Conservation (phyloP, 352 stramenopile species). For the Phytophthora macrochlamydospora region DNA sequence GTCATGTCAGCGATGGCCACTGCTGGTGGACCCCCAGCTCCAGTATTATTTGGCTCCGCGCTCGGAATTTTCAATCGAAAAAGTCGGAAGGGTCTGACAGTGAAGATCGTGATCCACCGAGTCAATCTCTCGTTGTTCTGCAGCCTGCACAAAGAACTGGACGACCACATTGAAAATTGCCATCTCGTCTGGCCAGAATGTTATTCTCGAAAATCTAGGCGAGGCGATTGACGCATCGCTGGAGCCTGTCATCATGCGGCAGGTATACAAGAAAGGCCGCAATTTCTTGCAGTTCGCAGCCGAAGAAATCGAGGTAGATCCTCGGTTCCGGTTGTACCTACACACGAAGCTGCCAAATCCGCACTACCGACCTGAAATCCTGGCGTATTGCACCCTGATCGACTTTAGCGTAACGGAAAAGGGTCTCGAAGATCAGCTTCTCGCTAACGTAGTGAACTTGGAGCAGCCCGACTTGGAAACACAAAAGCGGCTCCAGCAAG, state of each 20-base stretch:
- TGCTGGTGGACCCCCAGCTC: constrained; percentile 91
- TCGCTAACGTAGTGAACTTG: constrained; percentile 89
- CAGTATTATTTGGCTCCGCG: constrained; percentile 89
- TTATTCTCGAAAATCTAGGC: constrained; percentile 92
- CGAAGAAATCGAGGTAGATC: constrained; percentile 91
- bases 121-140: constrained; percentile 63
- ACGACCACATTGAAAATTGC: constrained; percentile 73
- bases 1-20: constrained; percentile 86
- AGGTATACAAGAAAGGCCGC: constrained; percentile 88
- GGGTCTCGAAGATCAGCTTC: constrained; percentile 90
- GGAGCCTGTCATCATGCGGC: constrained; percentile 89
- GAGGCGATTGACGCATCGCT: constrained; percentile 88
- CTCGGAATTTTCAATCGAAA: constrained; percentile 45
- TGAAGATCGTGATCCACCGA: constrained; percentile 3
- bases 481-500: constrained; percentile 88
- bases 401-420: constrained; percentile 94
- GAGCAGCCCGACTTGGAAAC: constrained; percentile 91
- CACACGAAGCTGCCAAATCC: constrained; percentile 94
- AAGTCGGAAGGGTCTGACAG: not conserved
- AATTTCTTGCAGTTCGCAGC: constrained; percentile 88
- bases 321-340: constrained; percentile 87
- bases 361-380: constrained; percentile 92
- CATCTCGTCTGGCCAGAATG: constrained; percentile 76
- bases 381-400: constrained; percentile 93
- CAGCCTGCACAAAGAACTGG: constrained; percentile 78